phyloP scores from a whole-genome alignment of 345 rosid species.

The Mallotus nudiflorus region DNA sequence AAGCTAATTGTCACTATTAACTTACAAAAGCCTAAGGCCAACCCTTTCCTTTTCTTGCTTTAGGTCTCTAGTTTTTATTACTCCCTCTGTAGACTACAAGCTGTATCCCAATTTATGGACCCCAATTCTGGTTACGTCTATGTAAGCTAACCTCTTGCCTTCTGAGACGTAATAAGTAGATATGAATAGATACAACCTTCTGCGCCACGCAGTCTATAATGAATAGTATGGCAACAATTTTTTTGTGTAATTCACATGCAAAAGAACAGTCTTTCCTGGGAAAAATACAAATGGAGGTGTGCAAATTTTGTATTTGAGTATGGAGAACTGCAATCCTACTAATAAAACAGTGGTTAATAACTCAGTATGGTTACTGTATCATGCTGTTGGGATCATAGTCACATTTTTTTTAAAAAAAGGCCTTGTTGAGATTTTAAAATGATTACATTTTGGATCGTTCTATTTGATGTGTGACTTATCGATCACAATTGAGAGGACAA shows the following conservation, averaged over 20 bases:
- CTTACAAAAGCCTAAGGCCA: conserved; percentile 1
- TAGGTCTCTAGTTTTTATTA: conserved; percentile 13
- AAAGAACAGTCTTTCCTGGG: neutral
- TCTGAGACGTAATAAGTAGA: neutral
- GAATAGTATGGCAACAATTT: neutral
- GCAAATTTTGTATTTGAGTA: neutral
- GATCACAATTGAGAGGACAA: neutral
- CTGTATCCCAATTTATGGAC: conserved; percentile 3
- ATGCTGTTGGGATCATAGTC: neutral
- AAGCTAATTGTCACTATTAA: conserved; percentile 14
- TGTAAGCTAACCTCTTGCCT: conserved; percentile 3
- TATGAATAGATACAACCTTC: neutral
- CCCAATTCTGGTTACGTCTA: conserved; percentile 10
- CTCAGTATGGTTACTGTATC: neutral
- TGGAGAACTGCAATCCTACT: neutral
- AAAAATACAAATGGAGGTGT: neutral
- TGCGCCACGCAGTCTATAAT: neutral
- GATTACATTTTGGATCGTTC: neutral
- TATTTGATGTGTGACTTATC: too few species aligned
- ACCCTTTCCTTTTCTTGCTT: conserved; percentile 8
- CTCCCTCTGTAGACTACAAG: conserved; percentile 9
- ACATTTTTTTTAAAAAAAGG: neutral
- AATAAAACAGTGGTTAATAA: neutral
- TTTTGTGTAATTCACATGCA: neutral
- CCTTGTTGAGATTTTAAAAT: neutral